phyloP scores from a whole-genome alignment of 2,329 filamentous ascomycete species.

The Nakataea oryzae region DNA sequence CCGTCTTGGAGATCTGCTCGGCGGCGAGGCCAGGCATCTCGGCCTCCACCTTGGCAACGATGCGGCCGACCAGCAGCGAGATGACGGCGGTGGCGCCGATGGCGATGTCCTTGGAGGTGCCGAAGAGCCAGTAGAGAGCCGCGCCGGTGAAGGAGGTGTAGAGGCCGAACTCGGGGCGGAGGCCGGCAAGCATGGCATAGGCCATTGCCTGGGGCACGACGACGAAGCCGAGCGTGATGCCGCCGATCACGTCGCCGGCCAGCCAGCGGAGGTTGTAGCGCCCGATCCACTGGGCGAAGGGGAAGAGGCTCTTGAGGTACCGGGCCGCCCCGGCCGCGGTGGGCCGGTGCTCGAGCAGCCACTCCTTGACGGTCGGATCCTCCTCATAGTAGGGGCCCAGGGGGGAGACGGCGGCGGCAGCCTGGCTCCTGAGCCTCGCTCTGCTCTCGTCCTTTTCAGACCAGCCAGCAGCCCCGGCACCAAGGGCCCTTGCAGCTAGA shows the following conservation, averaged over 20 bases:
- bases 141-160: constrained; percentile 80
- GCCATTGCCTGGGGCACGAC: constrained; percentile 75
- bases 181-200: constrained; percentile 60
- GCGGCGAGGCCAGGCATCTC: constrained; percentile 20
- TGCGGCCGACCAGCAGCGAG: constrained; percentile 37
- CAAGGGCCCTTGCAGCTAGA: background rate
- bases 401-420: background rate
- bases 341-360: constrained; percentile 26
- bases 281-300: constrained; percentile 35
- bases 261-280: constrained; percentile 3
- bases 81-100: constrained; percentile 54
- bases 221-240: constrained; percentile 26
- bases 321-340: constrained; percentile 15
- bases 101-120: constrained; percentile 76
- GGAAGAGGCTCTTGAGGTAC: constrained; percentile 33
- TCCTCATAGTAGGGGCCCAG: constrained; percentile 22
- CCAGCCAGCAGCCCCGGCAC: background rate
- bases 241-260: constrained; percentile 3
- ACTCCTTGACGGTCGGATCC: constrained; percentile 31
- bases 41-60: constrained; percentile 25
- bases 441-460: background rate
- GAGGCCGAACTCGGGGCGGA: constrained; percentile 62
- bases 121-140: constrained; percentile 73
- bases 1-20: constrained; percentile 29
- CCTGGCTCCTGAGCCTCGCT: background rate